Evolutionary conservation across 1,284 basidiomycete species (phyloP).

Genomic region (Pascua guehoae): DNA sequence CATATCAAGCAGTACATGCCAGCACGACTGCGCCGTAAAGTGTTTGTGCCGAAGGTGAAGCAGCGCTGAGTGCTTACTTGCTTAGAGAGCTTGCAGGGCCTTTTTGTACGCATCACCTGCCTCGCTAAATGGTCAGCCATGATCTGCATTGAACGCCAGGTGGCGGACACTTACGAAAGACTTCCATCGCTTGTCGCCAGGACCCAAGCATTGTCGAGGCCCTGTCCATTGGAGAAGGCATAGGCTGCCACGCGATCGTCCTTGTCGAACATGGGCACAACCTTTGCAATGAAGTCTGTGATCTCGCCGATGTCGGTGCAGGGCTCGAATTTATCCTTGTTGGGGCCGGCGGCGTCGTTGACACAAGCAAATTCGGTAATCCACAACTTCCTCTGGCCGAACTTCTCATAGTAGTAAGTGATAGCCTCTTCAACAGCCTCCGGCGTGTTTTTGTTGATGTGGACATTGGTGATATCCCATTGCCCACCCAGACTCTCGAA

Average conservation of each 20-base stretch:
- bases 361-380: constrained; percentile 49
- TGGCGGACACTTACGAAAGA: neutral
- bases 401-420: constrained; percentile 47
- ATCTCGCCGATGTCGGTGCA: constrained; percentile 43
- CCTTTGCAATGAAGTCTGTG: constrained; percentile 36
- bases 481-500: constrained; percentile 25
- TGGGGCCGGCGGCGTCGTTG: constrained; percentile 32
- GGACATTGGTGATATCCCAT: constrained; percentile 32
- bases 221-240: constrained; percentile 32
- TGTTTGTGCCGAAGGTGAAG: too few species aligned
- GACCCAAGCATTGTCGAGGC: constrained; percentile 17
- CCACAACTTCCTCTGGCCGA: constrained; percentile 48
- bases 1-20: too few species aligned
- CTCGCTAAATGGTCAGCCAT: too few species aligned
- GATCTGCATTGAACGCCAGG: too few species aligned
- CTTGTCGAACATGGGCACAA: constrained; percentile 32
- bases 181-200: neutral
- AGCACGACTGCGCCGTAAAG: too few species aligned
- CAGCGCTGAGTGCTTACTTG: too few species aligned
- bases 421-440: constrained; percentile 38
- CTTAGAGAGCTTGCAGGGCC: too few species aligned
- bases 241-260: constrained; percentile 41
- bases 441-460: constrained; percentile 47
- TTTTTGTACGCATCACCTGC: too few species aligned
- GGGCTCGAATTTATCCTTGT: constrained; percentile 35